Evolutionary conservation across 768 basidiomycete species (phyloP).

Genomic region (Serendipita sp.): DNA sequence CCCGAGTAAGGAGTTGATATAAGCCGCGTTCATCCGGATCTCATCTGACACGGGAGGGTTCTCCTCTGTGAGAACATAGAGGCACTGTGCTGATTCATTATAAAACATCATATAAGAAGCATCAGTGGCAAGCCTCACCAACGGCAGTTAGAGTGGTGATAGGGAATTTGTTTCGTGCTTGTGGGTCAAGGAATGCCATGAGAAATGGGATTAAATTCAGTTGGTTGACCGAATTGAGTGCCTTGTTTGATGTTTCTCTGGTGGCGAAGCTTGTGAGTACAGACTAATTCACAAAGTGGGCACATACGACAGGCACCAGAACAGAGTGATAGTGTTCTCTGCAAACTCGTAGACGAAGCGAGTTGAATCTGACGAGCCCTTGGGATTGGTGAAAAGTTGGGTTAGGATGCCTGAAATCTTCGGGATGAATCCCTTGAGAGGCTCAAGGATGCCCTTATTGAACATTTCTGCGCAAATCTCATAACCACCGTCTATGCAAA

Average conservation of each 20-base stretch:
- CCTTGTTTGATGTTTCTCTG: conserved; percentile 88
- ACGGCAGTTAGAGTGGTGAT: conserved; percentile 60
- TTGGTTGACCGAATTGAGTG: conserved; percentile 70
- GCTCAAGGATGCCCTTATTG: conserved; percentile 80
- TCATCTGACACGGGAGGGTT: conserved; percentile 60
- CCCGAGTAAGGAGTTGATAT: conserved; percentile 47
- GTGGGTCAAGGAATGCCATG: conserved; percentile 57
- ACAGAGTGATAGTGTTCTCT: conserved; percentile 78
- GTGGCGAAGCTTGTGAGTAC: neutral
- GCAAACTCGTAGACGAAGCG: conserved; percentile 74
- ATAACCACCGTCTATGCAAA: conserved; percentile 89
- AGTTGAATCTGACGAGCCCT: conserved; percentile 48
- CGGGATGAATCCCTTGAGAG: conserved; percentile 56
- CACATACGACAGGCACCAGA: conserved; percentile 92
- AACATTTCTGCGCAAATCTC: conserved; percentile 95
- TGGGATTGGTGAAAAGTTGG: conserved; percentile 44
- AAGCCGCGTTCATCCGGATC: conserved; percentile 40
- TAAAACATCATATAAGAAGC: neutral
- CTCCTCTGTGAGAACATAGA: conserved; percentile 87
- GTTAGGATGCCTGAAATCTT: conserved; percentile 69
- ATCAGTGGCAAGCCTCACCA: conserved; percentile 28
- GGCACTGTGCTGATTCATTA: conserved; percentile 51
- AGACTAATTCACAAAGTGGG: neutral
- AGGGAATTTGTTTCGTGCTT: conserved; percentile 50
- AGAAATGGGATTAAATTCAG: conserved; percentile 66